Percentiles rank a stretch among this genome's conserved stretches.
Conservation (phyloP, 1,139 yeast genomes). For the Suhomyces kunorum region DNA sequence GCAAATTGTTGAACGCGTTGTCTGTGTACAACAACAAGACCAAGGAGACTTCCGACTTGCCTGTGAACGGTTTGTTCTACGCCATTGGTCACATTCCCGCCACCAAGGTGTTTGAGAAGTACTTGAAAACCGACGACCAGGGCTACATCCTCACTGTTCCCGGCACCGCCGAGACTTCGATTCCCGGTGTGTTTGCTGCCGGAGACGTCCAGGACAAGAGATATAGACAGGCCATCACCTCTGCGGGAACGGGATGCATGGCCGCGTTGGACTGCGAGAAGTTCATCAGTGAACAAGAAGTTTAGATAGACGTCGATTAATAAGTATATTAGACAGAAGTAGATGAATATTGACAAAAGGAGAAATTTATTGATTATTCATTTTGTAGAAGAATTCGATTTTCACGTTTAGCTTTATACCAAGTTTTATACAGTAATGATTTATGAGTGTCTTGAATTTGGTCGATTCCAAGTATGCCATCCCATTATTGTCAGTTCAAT, state of each 20-base stretch:
- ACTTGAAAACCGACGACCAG: slow-evolving; percentile 78
- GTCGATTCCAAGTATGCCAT: too few species aligned
- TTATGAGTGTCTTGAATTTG: too few species aligned
- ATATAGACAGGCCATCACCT: slow-evolving; percentile 98
- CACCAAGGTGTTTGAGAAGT: slow-evolving; percentile 73
- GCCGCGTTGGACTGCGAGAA: slow-evolving; percentile 96
- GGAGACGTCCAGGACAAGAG: slow-evolving; percentile 98
- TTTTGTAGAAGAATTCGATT: too few species aligned
- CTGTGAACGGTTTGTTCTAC: slow-evolving; percentile 90
- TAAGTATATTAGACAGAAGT: background rate
- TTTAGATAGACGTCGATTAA: slow-evolving; percentile 7
- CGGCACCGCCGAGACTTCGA: slow-evolving; percentile 84
- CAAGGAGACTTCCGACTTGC: slow-evolving; percentile 64
- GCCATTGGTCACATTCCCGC: slow-evolving; percentile 99
- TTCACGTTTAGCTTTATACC: too few species aligned
- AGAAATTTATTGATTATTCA: too few species aligned
- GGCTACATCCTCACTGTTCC: slow-evolving; percentile 90
- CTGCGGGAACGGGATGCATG: slow-evolving; percentile 99
- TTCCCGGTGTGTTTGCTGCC: slow-evolving; percentile 94
- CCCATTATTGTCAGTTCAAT: too few species aligned
- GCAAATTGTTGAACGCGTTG: slow-evolving; percentile 65
- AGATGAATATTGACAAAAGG: too few species aligned
- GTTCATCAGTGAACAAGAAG: slow-evolving; percentile 70
- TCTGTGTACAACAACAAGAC: slow-evolving; percentile 71
- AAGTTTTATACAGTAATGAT: too few species aligned